Conservation (phyloP, 2,329 filamentous ascomycete species). For the Ilyonectria sp. region DNA sequence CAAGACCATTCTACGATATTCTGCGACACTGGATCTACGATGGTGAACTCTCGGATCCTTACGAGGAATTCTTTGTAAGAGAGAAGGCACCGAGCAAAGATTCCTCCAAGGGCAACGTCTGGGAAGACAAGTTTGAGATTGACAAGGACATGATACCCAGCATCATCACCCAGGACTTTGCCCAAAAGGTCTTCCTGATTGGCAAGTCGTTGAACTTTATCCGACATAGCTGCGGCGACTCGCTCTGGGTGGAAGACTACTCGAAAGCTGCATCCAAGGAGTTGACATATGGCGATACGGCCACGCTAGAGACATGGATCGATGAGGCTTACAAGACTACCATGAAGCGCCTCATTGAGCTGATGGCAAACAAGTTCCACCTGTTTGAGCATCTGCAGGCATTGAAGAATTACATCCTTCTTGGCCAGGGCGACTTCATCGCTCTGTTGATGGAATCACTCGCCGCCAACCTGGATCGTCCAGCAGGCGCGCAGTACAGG, state of each 20-base stretch:
- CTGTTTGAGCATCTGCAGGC: slow-evolving; percentile 93
- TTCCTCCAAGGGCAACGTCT: slow-evolving; percentile 80
- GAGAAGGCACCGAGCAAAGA: slow-evolving; percentile 76
- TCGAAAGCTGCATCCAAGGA: slow-evolving; percentile 94
- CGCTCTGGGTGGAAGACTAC: slow-evolving; percentile 95
- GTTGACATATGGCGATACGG: slow-evolving; percentile 92
- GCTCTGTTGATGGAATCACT: slow-evolving; percentile 97
- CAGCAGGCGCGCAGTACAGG: slow-evolving; percentile 96
- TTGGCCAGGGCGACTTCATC: slow-evolving; percentile 98
- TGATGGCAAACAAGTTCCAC: slow-evolving; percentile 97
- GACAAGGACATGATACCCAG: slow-evolving; percentile 89
- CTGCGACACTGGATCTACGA: slow-evolving; percentile 98
- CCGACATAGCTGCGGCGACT: slow-evolving; percentile 93
- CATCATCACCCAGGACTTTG: slow-evolving; percentile 94
- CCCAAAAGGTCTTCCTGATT: slow-evolving; percentile 96
- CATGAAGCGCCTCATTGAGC: slow-evolving; percentile 92
- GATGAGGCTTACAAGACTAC: slow-evolving; percentile 98
- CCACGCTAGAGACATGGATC: slow-evolving; percentile 91
- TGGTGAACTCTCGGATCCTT: slow-evolving; percentile 96
- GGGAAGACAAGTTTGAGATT: slow-evolving; percentile 97
- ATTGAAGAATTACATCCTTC: slow-evolving; percentile 92
- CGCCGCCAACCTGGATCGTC: slow-evolving; percentile 91
- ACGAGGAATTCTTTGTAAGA: slow-evolving; percentile 93
- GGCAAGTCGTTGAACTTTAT: slow-evolving; percentile 99
- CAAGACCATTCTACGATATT: slow-evolving; percentile 96